Percentiles rank a stretch among this genome's conserved stretches.
Conservation (phyloP, 768 basidiomycete species). For the Russula abietina region DNA sequence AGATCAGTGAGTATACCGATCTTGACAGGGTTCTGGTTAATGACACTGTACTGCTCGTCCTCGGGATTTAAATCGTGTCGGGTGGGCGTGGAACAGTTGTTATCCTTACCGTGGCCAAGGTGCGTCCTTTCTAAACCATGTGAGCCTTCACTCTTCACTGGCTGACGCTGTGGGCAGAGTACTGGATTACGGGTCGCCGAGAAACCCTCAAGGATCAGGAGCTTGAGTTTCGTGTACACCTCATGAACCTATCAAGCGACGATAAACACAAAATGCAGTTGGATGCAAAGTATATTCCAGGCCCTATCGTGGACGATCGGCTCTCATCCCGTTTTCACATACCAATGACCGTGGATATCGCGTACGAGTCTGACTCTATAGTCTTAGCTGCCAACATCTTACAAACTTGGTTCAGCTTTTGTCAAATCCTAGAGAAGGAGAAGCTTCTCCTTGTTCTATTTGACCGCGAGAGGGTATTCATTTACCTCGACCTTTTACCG, state of each 20-base stretch:
- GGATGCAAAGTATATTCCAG: slow-evolving; percentile 7
- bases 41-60: not conserved
- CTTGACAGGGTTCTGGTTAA: not conserved
- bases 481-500: slow-evolving; percentile 15
- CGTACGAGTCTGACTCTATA: not conserved
- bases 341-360: not conserved
- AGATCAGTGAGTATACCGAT: not conserved
- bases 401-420: slow-evolving; percentile 1
- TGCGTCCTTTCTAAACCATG: not conserved
- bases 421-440: slow-evolving; percentile 18
- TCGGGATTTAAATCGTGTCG: not conserved
- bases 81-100: not conserved
- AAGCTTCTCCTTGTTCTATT: slow-evolving; percentile 14
- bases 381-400: not conserved
- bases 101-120: not conserved
- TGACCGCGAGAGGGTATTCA: not conserved
- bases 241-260: slow-evolving; percentile 11
- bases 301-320: slow-evolving; percentile 7
- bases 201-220: not conserved
- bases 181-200: slow-evolving; percentile 10
- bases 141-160: not conserved
- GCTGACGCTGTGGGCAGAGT: slow-evolving; percentile 7
- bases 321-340: slow-evolving; percentile 1
- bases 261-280: slow-evolving; percentile 15
- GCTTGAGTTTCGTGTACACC: slow-evolving; percentile 2